These are phyloP conservation scores for Pyrus pyrifolia DNA, from an alignment of 306 rosid species.

Conservation along the genomic window DNA sequence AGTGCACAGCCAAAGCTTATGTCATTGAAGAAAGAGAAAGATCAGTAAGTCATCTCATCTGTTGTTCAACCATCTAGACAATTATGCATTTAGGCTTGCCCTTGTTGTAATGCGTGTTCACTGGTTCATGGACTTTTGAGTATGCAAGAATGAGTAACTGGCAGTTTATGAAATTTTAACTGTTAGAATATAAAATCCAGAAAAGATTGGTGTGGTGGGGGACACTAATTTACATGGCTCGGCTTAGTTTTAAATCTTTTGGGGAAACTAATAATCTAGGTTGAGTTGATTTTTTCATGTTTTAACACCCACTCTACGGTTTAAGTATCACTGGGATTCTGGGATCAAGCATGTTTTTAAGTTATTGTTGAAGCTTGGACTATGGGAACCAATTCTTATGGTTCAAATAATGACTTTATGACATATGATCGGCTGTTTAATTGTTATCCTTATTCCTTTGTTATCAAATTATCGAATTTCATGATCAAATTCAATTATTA, in stretches of 20 bases:
- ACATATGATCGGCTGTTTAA: neutral
- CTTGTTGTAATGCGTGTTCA: neutral
- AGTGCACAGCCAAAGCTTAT: conserved; percentile 97
- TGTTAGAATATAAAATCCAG: neutral
- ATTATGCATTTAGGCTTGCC: neutral
- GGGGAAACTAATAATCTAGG: neutral
- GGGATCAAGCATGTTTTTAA: neutral
- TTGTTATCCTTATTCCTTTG: neutral
- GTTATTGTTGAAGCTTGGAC: neutral
- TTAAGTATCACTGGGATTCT: neutral
- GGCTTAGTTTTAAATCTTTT: neutral
- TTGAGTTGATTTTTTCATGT: neutral
- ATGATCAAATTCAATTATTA: neutral
- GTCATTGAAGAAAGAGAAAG: conserved; percentile 81
- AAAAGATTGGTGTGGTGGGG: neutral
- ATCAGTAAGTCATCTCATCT: conserved; percentile 58
- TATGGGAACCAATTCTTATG: neutral
- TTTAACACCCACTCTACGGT: neutral
- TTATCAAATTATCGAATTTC: neutral
- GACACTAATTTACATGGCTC: conserved; percentile 11
- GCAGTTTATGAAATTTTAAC: neutral
- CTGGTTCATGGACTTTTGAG: neutral
- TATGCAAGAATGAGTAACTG: neutral
- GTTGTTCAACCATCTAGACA: neutral
- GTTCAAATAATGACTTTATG: neutral